Evolutionary conservation across 2,329 filamentous ascomycete genomes (phyloP).

Genomic region (Aureobasidium sp.): DNA sequence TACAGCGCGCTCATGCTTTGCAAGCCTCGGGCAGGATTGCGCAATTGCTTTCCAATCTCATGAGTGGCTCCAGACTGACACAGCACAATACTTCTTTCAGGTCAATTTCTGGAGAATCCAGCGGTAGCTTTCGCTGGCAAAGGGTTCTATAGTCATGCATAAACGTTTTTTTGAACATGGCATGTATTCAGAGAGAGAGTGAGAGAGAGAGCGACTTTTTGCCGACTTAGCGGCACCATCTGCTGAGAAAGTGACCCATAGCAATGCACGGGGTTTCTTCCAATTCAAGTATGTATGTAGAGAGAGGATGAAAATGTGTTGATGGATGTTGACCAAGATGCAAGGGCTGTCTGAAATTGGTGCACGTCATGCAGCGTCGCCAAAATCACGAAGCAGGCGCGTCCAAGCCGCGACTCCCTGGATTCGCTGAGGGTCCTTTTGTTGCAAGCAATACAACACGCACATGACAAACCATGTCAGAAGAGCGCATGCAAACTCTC

Average conservation of each 20-base stretch:
- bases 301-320: too few relatives aligned
- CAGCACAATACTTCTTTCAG: too few relatives aligned
- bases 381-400: conserved; percentile 4
- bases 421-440: neutral
- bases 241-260: too few relatives aligned
- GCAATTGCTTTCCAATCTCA: neutral
- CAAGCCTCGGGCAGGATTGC: conserved; percentile 8
- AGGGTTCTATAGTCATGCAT: too few relatives aligned
- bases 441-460: conserved; percentile 1
- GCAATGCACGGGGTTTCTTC: too few relatives aligned
- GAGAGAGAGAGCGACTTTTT: too few relatives aligned
- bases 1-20: conserved; percentile 10
- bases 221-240: too few relatives aligned
- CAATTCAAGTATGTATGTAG: too few relatives aligned
- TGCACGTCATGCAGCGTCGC: neutral
- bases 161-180: too few relatives aligned
- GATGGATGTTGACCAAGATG: neutral
- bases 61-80: neutral
- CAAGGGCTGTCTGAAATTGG: neutral
- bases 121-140: too few relatives aligned
- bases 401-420: conserved; percentile 2
- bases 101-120: too few relatives aligned
- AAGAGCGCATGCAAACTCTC: conserved; percentile 32
- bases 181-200: too few relatives aligned
- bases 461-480: conserved; percentile 1